A percentile compares a stretch with the other conserved stretches of the same genome.
These are phyloP conservation scores for Prunella vulgaris DNA, from an alignment of 257 asterid genomes.

Conservation along the genomic window DNA sequence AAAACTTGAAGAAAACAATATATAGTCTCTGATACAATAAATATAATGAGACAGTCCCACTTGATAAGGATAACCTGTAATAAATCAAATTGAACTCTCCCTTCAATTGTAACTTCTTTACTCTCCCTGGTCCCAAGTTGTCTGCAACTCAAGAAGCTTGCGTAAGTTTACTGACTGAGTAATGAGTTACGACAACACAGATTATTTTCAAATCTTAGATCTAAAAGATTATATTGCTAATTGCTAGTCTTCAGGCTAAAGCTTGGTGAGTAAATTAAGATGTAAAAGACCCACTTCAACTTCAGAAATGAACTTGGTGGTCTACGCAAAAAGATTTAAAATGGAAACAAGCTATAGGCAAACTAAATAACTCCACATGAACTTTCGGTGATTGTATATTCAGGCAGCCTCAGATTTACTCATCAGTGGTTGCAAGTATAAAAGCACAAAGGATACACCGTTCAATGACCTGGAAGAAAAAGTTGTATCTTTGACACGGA, in stretches of 20 bases:
- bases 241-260: constrained; percentile 15
- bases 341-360: background rate
- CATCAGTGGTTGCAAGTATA: constrained; percentile 9
- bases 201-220: no score
- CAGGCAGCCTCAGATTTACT: background rate
- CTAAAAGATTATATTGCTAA: background rate
- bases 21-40: no score
- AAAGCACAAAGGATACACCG: constrained; percentile 16
- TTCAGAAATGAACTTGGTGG: constrained; percentile 6
- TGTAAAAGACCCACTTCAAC: constrained; percentile 1
- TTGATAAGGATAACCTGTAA: constrained; percentile 58
- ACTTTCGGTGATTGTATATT: background rate
- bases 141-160: constrained; percentile 48
- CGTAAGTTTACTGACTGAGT: constrained; percentile 28
- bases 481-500: constrained; percentile 75
- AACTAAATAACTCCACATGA: background rate
- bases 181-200: no score
- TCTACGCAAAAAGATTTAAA: constrained; percentile 13
- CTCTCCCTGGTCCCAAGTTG: constrained; percentile 93
- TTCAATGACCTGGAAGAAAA: constrained; percentile 80
- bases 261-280: constrained; percentile 17
- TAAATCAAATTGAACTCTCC: constrained; percentile 96
- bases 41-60: constrained; percentile 17
- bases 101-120: constrained; percentile 91
- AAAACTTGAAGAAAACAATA: constrained; percentile 14